Evolutionary conservation across 768 basidiomycete species (phyloP).

Genomic region (Mrakia frigida): DNA sequence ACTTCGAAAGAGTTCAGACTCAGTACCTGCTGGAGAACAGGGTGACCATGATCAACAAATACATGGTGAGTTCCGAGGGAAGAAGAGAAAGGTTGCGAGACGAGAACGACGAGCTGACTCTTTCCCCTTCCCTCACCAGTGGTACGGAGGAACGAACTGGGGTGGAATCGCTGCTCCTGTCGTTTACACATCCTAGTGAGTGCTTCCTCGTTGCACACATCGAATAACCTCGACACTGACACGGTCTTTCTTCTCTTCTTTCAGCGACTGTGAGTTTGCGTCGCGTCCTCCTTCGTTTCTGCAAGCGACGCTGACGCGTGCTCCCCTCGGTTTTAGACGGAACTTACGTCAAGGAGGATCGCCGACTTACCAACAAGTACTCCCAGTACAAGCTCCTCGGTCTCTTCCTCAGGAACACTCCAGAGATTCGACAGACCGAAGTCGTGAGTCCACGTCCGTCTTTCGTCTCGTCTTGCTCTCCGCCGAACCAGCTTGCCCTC

Average conservation of each 20-base stretch:
- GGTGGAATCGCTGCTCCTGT: slow-evolving; percentile 72
- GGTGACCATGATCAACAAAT: slow-evolving; percentile 74
- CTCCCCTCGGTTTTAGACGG: no score
- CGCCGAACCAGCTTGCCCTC: not conserved
- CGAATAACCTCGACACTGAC: not conserved
- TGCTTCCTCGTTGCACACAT: not conserved
- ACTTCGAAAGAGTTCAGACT: slow-evolving; percentile 53
- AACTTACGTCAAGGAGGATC: slow-evolving; percentile 3
- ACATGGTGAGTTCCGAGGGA: no score
- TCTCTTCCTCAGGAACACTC: slow-evolving; percentile 11
- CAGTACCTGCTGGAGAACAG: slow-evolving; percentile 64
- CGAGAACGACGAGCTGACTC: no score
- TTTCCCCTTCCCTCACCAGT: no score
- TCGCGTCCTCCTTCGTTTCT: no score
- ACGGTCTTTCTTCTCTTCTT: not conserved
- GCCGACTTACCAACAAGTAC: not conserved
- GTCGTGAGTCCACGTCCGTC: not conserved
- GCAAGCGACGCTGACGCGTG: no score
- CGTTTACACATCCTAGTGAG: slow-evolving; percentile 52
- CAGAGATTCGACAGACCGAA: slow-evolving; percentile 8
- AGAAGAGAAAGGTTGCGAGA: no score
- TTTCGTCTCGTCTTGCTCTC: not conserved
- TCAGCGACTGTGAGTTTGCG: not conserved
- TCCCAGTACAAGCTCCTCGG: slow-evolving; percentile 8
- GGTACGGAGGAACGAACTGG: slow-evolving; percentile 72